Percentiles rank a stretch among this genome's conserved stretches.
phyloP scores from a whole-genome alignment of 1,284 basidiomycete genomes.

The Ustilago loliicola region DNA sequence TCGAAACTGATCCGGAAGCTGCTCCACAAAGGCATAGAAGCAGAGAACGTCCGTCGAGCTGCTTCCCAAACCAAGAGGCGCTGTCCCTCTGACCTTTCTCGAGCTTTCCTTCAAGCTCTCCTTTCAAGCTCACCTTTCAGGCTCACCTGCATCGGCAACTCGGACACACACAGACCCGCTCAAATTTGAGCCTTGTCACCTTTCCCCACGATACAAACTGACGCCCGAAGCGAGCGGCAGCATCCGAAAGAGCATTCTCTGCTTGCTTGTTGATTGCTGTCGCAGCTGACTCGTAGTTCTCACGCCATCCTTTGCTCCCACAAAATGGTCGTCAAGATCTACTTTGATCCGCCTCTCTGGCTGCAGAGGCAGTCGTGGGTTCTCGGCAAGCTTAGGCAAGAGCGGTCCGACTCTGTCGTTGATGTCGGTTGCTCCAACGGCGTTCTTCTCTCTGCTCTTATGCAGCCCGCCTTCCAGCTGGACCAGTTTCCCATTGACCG shows the following conservation, averaged over 20 bases:
- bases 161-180: not conserved
- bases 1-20: no score
- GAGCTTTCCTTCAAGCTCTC: conserved; percentile 2
- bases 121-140: conserved; percentile 1
- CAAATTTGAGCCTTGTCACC: not conserved
- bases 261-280: conserved; percentile 6
- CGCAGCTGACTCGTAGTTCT: conserved; percentile 1
- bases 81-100: conserved; percentile 5
- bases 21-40: not conserved
- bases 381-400: conserved; percentile 40
- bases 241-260: not conserved
- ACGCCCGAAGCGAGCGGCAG: not conserved
- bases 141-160: not conserved
- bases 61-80: conserved; percentile 9
- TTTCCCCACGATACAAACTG: no score
- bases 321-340: conserved; percentile 44
- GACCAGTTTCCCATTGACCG: conserved; percentile 54
- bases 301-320: not conserved
- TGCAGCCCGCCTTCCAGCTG: conserved; percentile 55
- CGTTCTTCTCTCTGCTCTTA: conserved; percentile 48
- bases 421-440: conserved; percentile 57
- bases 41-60: not conserved
- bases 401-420: conserved; percentile 50
- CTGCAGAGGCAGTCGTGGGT: conserved; percentile 56
- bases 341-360: conserved; percentile 56